These are phyloP conservation scores for Nigrograna mackinnonii DNA, from an alignment of 2,329 filamentous ascomycete genomes.

Conservation along the genomic window DNA sequence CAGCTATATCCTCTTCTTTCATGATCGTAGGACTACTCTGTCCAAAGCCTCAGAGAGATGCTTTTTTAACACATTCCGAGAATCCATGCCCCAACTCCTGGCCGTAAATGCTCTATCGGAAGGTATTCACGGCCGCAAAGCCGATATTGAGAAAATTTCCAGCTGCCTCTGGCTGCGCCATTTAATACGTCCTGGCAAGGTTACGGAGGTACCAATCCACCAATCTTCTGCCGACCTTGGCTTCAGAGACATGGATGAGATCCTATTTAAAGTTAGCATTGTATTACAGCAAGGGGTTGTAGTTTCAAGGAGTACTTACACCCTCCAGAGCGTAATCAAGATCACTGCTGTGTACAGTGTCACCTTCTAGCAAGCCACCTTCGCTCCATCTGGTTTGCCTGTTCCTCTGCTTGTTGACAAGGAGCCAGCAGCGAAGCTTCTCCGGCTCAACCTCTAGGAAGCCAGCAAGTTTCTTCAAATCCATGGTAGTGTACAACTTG, in stretches of 20 bases:
- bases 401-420: slow-evolving; percentile 98
- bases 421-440: slow-evolving; percentile 87
- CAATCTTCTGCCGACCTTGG: slow-evolving; percentile 94
- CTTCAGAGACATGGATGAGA: slow-evolving; percentile 97
- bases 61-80: slow-evolving; percentile 32
- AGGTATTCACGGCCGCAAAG: slow-evolving; percentile 11
- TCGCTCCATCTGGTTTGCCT: slow-evolving; percentile 95
- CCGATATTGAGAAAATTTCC: slow-evolving; percentile 3
- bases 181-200: slow-evolving; percentile 88
- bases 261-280: slow-evolving; percentile 60
- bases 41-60: slow-evolving; percentile 18
- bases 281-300: neutral
- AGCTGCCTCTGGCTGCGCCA: too few species aligned
- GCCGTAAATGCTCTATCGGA: slow-evolving; percentile 35
- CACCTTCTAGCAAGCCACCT: slow-evolving; percentile 86
- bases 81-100: slow-evolving; percentile 35
- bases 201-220: slow-evolving; percentile 99
- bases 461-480: slow-evolving; percentile 94
- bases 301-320: slow-evolving; percentile 58
- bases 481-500: slow-evolving; percentile 99
- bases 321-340: slow-evolving; percentile 97
- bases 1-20: neutral
- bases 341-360: slow-evolving; percentile 90
- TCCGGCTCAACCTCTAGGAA: slow-evolving; percentile 98
- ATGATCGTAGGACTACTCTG: neutral